Conservation (phyloP, 1,139 yeast species). For the Suhomyces anneliseae region DNA sequence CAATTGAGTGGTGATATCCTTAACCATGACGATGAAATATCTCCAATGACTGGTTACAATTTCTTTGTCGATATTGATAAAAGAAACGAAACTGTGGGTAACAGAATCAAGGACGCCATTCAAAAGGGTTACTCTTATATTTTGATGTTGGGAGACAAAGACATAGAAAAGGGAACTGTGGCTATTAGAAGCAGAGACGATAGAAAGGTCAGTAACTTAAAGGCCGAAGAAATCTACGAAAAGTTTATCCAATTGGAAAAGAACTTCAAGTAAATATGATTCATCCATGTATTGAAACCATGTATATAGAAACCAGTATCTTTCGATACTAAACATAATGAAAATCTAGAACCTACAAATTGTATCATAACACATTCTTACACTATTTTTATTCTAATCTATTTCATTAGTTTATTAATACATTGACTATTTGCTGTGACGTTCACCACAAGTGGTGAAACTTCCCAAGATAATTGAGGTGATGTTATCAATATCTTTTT, state of each 20-base stretch:
- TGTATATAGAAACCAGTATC: conserved; percentile 3
- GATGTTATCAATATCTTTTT: too few relatives aligned
- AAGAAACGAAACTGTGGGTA: conserved; percentile 77
- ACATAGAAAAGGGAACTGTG: conserved; percentile 57
- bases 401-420: not conserved
- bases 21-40: conserved; percentile 27
- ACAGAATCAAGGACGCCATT: conserved; percentile 75
- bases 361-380: not conserved
- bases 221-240: conserved; percentile 47
- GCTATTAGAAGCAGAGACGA: conserved; percentile 68
- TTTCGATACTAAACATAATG: too few relatives aligned
- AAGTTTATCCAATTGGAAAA: conserved; percentile 54
- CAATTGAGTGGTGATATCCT: conserved; percentile 52
- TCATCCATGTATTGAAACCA: not conserved
- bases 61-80: conserved; percentile 76
- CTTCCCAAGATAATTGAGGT: too few relatives aligned
- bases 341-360: too few relatives aligned
- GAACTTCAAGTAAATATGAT: conserved; percentile 27
- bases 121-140: conserved; percentile 77
- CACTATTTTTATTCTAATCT: not conserved
- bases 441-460: not conserved
- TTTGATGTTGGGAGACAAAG: conserved; percentile 85
- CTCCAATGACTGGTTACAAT: conserved; percentile 59
- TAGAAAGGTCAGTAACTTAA: conserved; percentile 47
- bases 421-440: not conserved